Evolutionary conservation across 2,329 filamentous ascomycete genomes (phyloP), one percentile per base, ranked within the genome.

Genomic region (Aspergillus pseudonomiae): DNA sequence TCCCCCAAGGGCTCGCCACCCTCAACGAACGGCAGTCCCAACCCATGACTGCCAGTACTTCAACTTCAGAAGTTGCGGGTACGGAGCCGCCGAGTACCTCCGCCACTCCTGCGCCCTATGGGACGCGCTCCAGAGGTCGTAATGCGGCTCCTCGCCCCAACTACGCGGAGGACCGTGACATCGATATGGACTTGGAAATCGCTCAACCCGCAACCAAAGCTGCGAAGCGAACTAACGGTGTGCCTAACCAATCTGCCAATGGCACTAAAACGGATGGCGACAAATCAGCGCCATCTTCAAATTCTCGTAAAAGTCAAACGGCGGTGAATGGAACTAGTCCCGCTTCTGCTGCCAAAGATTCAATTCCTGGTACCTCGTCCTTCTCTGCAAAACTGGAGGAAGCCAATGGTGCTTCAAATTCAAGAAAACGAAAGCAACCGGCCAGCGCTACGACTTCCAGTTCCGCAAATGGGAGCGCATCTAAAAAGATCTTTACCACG

Each of bases 111-210:
- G 89, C 88, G 70, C 89, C 88, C 55, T 97, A 99, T 79, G 94
- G 94, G 74, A 99, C 95, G 76, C 91, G 94, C 73, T 97, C 94
- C 71, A 91, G 95, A 77, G 96, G 96, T 79, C 90, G 94, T 74
- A 89, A 87, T 63, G 91, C 91, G 59, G 90, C 91, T 69, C 86
- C 91, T 71, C 91, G 95, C 70, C 89, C 91, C 69, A 99, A 99
- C 80, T 99, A 99, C 79, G 94, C 95, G 57, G 95, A 99, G 81
- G 92, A 94, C 79, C 91, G 87, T 80, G 94, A 97, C 78, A 84
- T 94, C 70, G 94, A 98, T 73, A 88, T 92, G 79, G 95, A 98
- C 76, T 92, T 93, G 77, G 94, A 97, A 73, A 86, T 73, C 56
- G 66, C 71, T 24, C 68, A 71, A 65, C 73, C 75, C 41, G 66